A percentile compares a stretch with the other conserved stretches of the same genome.
Conservation (phyloP, 2,329 filamentous ascomycete species). For the Lachnellula cervina region DNA sequence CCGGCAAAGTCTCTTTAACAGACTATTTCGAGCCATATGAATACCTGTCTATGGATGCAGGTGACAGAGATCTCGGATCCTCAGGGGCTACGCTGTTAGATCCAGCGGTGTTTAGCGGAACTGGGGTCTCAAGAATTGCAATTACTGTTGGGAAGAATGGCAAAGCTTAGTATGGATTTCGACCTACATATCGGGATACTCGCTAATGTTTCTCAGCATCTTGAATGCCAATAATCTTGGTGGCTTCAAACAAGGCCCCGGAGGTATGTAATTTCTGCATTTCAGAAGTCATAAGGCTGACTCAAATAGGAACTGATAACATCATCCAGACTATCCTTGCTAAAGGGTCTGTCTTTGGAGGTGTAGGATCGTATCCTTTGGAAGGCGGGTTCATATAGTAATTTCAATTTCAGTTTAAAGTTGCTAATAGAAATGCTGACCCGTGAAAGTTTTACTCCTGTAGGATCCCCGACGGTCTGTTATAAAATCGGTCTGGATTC, state of each 20-base stretch:
- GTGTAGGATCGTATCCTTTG: constrained; percentile 43
- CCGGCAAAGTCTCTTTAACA: constrained; percentile 41
- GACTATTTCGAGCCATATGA: constrained; percentile 54
- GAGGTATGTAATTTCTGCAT: constrained; percentile 8
- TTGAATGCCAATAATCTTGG: constrained; percentile 33
- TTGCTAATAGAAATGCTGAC: background rate
- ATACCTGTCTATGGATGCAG: constrained; percentile 45
- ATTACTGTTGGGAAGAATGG: constrained; percentile 48
- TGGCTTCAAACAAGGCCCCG: constrained; percentile 30
- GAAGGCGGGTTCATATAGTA: constrained; percentile 45
- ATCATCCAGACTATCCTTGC: constrained; percentile 43
- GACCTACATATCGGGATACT: background rate
- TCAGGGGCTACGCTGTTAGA: constrained; percentile 40
- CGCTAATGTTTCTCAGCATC: constrained; percentile 22
- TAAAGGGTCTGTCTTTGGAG: constrained; percentile 42
- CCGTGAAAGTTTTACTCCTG: constrained; percentile 33
- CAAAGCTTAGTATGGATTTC: constrained; percentile 35
- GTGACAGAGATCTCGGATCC: constrained; percentile 47
- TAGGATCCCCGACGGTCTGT: constrained; percentile 26
- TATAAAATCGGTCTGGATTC: constrained; percentile 34
- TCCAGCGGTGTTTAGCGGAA: constrained; percentile 39
- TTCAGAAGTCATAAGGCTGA: background rate
- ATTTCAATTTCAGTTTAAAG: background rate
- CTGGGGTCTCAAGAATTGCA: constrained; percentile 42
- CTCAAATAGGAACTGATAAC: constrained; percentile 32